Conservation (phyloP, 495 filamentous ascomycete genomes). For the Hapsidospora chrysogenum region DNA sequence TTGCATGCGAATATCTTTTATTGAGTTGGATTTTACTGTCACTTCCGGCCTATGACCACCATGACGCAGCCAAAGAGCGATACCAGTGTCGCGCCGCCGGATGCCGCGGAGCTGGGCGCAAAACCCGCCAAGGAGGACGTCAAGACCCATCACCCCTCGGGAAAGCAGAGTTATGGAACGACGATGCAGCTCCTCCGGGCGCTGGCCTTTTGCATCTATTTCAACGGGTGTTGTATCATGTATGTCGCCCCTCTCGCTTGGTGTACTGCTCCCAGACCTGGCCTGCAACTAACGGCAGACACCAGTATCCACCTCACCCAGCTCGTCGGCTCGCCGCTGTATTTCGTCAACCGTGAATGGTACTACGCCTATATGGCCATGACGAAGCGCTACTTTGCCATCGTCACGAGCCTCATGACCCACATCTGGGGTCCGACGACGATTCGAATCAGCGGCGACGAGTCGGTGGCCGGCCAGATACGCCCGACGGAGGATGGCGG, state of each 20-base stretch:
- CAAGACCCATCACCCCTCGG: slow-evolving; percentile 51
- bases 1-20: too few species aligned
- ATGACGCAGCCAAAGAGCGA: too few species aligned
- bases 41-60: too few species aligned
- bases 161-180: slow-evolving; percentile 50
- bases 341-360: slow-evolving; percentile 47
- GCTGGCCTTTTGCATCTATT: slow-evolving; percentile 46
- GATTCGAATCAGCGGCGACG: slow-evolving; percentile 62
- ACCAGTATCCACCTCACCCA: slow-evolving; percentile 47
- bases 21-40: too few species aligned
- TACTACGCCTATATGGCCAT: slow-evolving; percentile 68
- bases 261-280: background rate
- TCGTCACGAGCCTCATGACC: slow-evolving; percentile 58
- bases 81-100: too few species aligned
- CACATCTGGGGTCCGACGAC: slow-evolving; percentile 68
- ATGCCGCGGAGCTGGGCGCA: slow-evolving; percentile 1
- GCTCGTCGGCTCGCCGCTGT: slow-evolving; percentile 51
- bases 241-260: slow-evolving; percentile 12
- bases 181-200: slow-evolving; percentile 48
- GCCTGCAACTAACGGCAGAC: background rate
- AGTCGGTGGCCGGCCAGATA: slow-evolving; percentile 52
- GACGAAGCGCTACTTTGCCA: slow-evolving; percentile 60
- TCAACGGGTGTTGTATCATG: slow-evolving; percentile 35
- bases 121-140: too few species aligned
- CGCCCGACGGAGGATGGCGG: slow-evolving; percentile 44